These are phyloP conservation scores for Albugo laibachii DNA, from an alignment of 352 stramenopile species.

Conservation along the genomic window DNA sequence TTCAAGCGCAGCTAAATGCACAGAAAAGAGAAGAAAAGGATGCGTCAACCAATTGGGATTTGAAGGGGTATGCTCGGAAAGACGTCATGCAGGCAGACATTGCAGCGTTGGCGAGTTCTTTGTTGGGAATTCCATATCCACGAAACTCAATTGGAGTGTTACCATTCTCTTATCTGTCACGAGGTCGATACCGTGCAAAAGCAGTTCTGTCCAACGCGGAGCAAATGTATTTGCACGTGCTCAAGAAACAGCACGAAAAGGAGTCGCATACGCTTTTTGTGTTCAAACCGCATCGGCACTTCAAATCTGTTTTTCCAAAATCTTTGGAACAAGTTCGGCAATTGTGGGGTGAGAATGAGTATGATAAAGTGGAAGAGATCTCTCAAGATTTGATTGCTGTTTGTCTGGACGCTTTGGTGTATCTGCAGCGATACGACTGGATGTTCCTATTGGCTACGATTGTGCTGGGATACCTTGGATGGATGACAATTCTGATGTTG, in stretches of 20 bases:
- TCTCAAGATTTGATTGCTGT: constrained; percentile 52
- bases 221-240: constrained; percentile 42
- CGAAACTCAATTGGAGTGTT: constrained; percentile 70
- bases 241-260: constrained; percentile 48
- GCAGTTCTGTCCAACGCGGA: constrained; percentile 53
- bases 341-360: constrained; percentile 5
- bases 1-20: constrained; percentile 30
- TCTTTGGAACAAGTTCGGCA: constrained; percentile 13
- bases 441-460: constrained; percentile 59
- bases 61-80: constrained; percentile 26
- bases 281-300: constrained; percentile 32
- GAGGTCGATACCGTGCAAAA: constrained; percentile 35
- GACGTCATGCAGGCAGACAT: constrained; percentile 77
- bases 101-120: constrained; percentile 42
- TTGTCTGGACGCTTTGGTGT: constrained; percentile 49
- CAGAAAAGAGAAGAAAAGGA: constrained; percentile 25
- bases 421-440: constrained; percentile 75
- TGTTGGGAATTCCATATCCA: constrained; percentile 52
- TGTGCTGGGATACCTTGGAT: constrained; percentile 53
- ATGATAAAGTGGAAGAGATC: constrained; percentile 18
- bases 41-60: constrained; percentile 20
- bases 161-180: constrained; percentile 41
- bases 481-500: constrained; percentile 39
- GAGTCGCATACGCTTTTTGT: constrained; percentile 27
- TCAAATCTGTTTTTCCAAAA: constrained; percentile 17